These are phyloP conservation scores for Cyphellophora attinorum DNA, from an alignment of 2,329 filamentous ascomycete species.

Conservation along the genomic window DNA sequence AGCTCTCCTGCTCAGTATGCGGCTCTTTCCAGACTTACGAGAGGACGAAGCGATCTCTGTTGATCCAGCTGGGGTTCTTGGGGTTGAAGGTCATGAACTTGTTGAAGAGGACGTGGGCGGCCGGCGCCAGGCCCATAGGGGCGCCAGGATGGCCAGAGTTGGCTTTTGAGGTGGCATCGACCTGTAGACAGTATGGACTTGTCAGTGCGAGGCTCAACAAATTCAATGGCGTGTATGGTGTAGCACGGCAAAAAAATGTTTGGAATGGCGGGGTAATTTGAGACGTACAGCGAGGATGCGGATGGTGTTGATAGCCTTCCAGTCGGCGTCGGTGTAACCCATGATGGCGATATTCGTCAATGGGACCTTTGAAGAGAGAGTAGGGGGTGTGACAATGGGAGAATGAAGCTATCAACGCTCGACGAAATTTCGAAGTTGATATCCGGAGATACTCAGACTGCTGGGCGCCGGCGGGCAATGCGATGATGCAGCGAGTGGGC, in stretches of 20 bases:
- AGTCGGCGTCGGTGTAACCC: slow-evolving; percentile 80
- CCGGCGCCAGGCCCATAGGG: slow-evolving; percentile 90
- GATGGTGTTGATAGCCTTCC: slow-evolving; percentile 96
- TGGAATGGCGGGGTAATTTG: slow-evolving; percentile 16
- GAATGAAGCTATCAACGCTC: not conserved
- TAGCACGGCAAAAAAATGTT: slow-evolving; percentile 1
- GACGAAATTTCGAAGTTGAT: not conserved
- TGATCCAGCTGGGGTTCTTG: slow-evolving; percentile 94
- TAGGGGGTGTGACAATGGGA: slow-evolving; percentile 6
- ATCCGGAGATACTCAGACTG: not conserved
- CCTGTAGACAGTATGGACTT: slow-evolving; percentile 45
- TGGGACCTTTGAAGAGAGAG: slow-evolving; percentile 2
- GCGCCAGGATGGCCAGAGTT: slow-evolving; percentile 99
- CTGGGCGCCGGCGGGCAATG: not conserved
- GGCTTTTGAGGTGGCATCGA: slow-evolving; percentile 91
- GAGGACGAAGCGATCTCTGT: slow-evolving; percentile 97
- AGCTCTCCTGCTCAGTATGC: too few species aligned
- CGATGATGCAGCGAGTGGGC: too few species aligned
- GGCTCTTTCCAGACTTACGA: slow-evolving; percentile 59
- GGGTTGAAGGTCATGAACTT: slow-evolving; percentile 99
- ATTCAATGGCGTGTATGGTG: not conserved
- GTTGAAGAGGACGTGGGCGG: slow-evolving; percentile 95
- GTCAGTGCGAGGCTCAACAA: slow-evolving; percentile 21
- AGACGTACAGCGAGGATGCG: slow-evolving; percentile 81
- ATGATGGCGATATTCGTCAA: slow-evolving; percentile 45